Conservation (phyloP, 768 basidiomycete species). For the Melanogaster broomeanus region DNA sequence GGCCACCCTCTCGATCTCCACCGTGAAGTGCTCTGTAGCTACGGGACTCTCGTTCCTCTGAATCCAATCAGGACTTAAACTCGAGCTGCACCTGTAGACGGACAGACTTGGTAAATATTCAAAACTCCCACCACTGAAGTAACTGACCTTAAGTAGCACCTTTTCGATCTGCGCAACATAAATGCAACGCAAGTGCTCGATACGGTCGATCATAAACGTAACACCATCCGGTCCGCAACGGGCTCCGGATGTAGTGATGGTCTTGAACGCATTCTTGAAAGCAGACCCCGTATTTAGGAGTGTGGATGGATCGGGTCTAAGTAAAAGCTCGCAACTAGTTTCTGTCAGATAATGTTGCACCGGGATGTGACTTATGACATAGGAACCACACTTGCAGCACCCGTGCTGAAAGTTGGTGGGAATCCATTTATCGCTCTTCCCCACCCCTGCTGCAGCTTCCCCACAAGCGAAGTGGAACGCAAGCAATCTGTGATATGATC, state of each 20-base stretch:
- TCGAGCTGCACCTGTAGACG: not conserved
- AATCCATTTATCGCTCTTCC: not conserved
- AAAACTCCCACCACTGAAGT: too few species aligned
- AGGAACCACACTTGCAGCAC: not conserved
- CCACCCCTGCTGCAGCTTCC: conserved; percentile 2
- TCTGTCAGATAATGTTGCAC: not conserved
- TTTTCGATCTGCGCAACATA: not conserved
- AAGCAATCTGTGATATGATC: conserved; percentile 41
- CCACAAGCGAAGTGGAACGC: conserved; percentile 44
- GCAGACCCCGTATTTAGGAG: not conserved
- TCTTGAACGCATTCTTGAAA: not conserved
- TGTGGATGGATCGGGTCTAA: conserved; percentile 1
- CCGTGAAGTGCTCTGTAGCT: too few species aligned
- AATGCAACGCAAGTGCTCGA: not conserved
- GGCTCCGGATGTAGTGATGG: too few species aligned
- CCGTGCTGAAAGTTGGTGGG: not conserved
- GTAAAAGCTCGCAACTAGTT: not conserved
- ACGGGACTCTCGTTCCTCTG: too few species aligned
- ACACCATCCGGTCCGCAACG: too few species aligned
- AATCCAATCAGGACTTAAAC: not conserved
- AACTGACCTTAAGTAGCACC: conserved; percentile 7
- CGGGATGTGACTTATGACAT: not conserved
- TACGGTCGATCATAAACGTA: not conserved
- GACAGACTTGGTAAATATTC: not conserved
- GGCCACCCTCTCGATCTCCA: too few species aligned